Evolutionary conservation across 768 basidiomycete genomes (phyloP), one percentile per base, ranked within the genome.

Genomic region (Tubosaeta sp.): DNA sequence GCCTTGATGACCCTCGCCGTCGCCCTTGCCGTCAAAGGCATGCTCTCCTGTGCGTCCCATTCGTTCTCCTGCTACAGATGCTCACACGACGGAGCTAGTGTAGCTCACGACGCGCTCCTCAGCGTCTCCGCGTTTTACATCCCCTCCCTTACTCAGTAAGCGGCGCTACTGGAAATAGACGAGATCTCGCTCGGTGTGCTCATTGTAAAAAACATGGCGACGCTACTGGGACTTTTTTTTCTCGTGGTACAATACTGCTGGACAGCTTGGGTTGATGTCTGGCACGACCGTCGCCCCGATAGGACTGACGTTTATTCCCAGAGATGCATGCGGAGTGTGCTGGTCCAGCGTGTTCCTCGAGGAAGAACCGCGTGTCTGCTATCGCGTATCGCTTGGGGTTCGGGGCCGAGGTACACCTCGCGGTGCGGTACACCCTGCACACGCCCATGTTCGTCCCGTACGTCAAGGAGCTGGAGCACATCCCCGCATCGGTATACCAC

Each of bases 211-310:
- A 91, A 97, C 94, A 0, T 87, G 92, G 64, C 67, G 74, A 25
- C 83, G 97, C 32, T 99, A 98, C 71, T 99, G 95, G 91, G 91
- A 97, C 66, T 91, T 97, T 56, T 89, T n/a, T n/a, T n/a, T n/a
- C n/a, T n/a, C 22, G 1, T 58, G 95, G 91, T 76, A 91, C 54
- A 99, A 99, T 66, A 99, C 95, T 0, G 86, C 86, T 7, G 78
- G 97, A 6, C 95, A 99, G 67, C 82, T 99, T 12, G 69, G 88
- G 7, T 75, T 99, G 16, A 97, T 99, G 90, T 95, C 92, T 2
- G 69, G 75, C 0, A 95, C 92, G 5, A 95, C 94, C 0, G 74
- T 95, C 51, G 84, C 83, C 43, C 95, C 95, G 1, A 74, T 98
- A 29, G 68, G 91, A 4, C 82, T 88, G 0, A 62, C 72, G 6